phyloP scores from a whole-genome alignment of 208 protist genomes.

The Leishmania braziliensis region DNA sequence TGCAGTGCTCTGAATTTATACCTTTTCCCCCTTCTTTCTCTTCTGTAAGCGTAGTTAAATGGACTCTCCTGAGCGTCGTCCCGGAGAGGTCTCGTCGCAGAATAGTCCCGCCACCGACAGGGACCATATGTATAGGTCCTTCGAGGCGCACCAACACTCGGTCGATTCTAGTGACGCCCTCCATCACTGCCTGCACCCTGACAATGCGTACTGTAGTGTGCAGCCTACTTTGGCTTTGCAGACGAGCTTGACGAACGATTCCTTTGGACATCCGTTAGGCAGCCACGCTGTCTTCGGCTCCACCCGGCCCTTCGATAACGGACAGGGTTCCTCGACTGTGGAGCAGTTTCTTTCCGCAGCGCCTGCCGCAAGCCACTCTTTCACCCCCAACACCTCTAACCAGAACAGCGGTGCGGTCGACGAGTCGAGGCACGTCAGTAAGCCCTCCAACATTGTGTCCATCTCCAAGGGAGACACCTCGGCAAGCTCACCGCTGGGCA shows the following conservation, averaged over 20 bases:
- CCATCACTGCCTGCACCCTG: neutral
- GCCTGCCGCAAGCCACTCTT: constrained; percentile 9
- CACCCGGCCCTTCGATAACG: constrained; percentile 41
- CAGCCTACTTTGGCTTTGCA: constrained; percentile 1
- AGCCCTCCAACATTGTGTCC: constrained; percentile 37
- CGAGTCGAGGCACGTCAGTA: constrained; percentile 19
- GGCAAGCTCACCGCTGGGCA: constrained; percentile 8
- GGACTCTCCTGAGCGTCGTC: constrained; percentile 1
- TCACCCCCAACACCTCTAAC: constrained; percentile 5
- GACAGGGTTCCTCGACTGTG: constrained; percentile 14
- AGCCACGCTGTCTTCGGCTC: constrained; percentile 35
- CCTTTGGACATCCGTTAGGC: constrained; percentile 39
- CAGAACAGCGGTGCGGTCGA: neutral
- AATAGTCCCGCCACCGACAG: neutral
- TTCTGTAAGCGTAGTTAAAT: neutral
- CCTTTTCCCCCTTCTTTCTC: neutral
- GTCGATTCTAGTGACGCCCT: neutral
- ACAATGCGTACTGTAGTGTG: neutral
- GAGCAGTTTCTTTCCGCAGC: constrained; percentile 45
- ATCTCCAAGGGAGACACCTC: constrained; percentile 17
- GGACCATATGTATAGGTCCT: too few relatives aligned
- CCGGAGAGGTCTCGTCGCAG: neutral
- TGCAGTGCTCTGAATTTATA: neutral
- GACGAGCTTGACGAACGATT: constrained; percentile 38
- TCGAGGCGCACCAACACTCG: neutral